Percentiles rank a stretch among this genome's conserved stretches.
phyloP scores from a whole-genome alignment of 2,329 filamentous ascomycete genomes.

The Fusarium sambucinum region DNA sequence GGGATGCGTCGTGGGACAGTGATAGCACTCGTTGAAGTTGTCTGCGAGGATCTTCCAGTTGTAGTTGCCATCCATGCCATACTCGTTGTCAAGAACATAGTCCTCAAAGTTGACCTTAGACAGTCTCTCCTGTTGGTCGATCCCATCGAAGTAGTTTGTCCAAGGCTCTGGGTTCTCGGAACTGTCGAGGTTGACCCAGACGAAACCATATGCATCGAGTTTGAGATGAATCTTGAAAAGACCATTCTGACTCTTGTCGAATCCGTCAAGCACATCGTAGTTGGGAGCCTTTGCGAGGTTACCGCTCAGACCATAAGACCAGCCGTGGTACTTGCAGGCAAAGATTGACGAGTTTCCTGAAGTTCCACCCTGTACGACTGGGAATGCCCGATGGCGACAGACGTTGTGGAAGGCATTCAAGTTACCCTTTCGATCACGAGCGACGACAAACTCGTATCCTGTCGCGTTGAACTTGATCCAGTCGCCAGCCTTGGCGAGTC shows the following conservation, averaged over 20 bases:
- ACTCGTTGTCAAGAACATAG: constrained; percentile 67
- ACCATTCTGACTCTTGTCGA: constrained; percentile 66
- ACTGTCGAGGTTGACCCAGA: constrained; percentile 69
- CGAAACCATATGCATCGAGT: constrained; percentile 64
- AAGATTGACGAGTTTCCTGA: constrained; percentile 64
- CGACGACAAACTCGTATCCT: constrained; percentile 66
- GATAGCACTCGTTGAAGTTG: constrained; percentile 69
- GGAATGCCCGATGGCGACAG: constrained; percentile 71
- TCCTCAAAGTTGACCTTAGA: constrained; percentile 58
- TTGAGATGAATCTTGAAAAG: constrained; percentile 67
- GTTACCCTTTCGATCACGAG: constrained; percentile 53
- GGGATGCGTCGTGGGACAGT: constrained; percentile 36
- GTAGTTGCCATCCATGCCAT: constrained; percentile 66
- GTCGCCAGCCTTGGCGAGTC: constrained; percentile 64
- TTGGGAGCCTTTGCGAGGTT: constrained; percentile 70
- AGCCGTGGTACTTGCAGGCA: constrained; percentile 71
- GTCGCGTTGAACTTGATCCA: constrained; percentile 67
- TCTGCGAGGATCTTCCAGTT: constrained; percentile 72
- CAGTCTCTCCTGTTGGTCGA: constrained; percentile 56
- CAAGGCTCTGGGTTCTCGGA: constrained; percentile 60
- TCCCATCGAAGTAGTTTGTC: constrained; percentile 62
- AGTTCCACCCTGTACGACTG: constrained; percentile 61
- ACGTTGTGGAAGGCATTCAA: constrained; percentile 72
- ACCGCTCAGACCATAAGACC: constrained; percentile 70
- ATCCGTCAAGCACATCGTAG: constrained; percentile 63